phyloP scores from a whole-genome alignment of 257 asterid species.

The Solanum sitiens region DNA sequence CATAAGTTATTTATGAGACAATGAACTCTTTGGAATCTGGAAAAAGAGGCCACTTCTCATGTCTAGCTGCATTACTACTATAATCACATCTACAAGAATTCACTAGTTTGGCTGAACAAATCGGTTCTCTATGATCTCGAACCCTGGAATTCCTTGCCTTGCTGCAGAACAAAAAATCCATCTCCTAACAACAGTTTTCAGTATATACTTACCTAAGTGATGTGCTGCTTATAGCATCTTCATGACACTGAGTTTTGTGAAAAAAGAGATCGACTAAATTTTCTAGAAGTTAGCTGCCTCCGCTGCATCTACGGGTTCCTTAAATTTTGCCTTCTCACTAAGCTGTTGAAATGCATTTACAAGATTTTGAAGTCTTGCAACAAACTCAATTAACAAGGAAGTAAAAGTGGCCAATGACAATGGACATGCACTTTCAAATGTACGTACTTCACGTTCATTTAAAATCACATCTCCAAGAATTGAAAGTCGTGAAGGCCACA shows the following conservation, averaged over 20 bases:
- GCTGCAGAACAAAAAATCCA: neutral
- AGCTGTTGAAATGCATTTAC: conserved; percentile 57
- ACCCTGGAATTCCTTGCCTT: neutral
- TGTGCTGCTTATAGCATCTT: neutral
- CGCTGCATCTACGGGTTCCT: conserved; percentile 24
- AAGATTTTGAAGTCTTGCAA: conserved; percentile 87
- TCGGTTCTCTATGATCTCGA: neutral
- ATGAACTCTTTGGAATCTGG: neutral
- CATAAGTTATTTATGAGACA: neutral
- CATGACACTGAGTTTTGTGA: too few species aligned
- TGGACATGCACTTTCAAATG: conserved; percentile 84
- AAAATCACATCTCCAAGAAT: conserved; percentile 48
- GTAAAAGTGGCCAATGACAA: conserved; percentile 72
- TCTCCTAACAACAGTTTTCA: neutral
- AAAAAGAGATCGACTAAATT: neutral
- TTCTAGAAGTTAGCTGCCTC: conserved; percentile 23
- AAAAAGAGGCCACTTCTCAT: neutral
- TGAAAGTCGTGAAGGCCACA: conserved; percentile 97
- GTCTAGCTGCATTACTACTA: neutral
- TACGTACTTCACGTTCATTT: conserved; percentile 71
- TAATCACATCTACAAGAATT: neutral
- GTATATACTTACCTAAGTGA: neutral
- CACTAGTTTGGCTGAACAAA: neutral
- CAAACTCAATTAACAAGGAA: conserved; percentile 77
- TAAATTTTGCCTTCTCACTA: conserved; percentile 67